Evolutionary conservation across 1,139 yeast genomes (phyloP), one percentile per base, ranked within the genome.

Genomic region (Pichia cactophila): DNA sequence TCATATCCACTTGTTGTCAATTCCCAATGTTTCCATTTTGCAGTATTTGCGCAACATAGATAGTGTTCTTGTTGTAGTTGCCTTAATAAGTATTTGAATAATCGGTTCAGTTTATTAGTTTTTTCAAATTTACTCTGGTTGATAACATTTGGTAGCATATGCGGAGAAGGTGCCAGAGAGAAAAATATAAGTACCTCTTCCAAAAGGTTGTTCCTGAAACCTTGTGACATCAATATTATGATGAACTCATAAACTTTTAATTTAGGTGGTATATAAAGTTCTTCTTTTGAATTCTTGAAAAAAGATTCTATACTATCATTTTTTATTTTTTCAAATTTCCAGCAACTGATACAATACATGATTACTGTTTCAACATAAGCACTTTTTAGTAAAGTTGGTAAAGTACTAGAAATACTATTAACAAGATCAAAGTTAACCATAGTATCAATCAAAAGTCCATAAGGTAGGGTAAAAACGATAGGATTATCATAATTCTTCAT

Each of bases 261-360:
- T 33, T 54, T 57, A 2, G 54, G 47, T 40, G 55, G 57, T 14
- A 62, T 53, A 36, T 51, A 54, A 1, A 62, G 61, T 8, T 46
- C 46, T 23, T 54, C 41, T 4, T 54, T 45, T 58, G 59, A 59
- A 14, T 50, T 52, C 11, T 52, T 39, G 26, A 57, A 60, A 28
- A 41, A 43, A 17, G 41, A 45, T 17, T 50, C 52, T 12, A 59
- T 40, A 11, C 48, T 17, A 8, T 16, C 23, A 41, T 55, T 54
- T 23, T 50, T 51, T 3, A 50, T 42, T 3, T 49, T 51, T n/a
- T 47, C 44, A 45, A 56, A 65, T 40, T 57, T 61, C 70, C 74
- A 73, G 46, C 72, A 74, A 10, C 64, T 60, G 63, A 72, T 69
- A 51, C 72, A 69, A 52, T 71, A 73, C 36, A 58, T 61, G 35